These are phyloP conservation scores for Nemania abortiva DNA, from an alignment of 2,329 filamentous ascomycete species.

Conservation along the genomic window DNA sequence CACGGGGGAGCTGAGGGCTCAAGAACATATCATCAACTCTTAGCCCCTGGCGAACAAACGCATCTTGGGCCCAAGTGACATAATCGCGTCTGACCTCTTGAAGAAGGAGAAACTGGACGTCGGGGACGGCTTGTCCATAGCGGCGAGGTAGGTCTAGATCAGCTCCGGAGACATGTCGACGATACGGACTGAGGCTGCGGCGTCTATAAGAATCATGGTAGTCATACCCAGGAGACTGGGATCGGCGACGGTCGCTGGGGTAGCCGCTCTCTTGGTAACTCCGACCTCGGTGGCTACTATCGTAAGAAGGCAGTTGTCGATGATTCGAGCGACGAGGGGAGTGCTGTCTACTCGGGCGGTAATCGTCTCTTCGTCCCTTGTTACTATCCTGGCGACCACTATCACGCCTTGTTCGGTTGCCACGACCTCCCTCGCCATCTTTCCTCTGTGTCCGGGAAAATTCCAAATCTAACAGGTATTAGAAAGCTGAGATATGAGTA, in stretches of 20 bases:
- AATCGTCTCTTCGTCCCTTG: conserved; percentile 47
- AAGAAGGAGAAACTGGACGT: conserved; percentile 87
- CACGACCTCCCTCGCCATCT: conserved; percentile 75
- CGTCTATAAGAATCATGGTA: conserved; percentile 68
- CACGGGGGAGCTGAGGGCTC: conserved; percentile 79
- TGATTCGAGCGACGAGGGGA: conserved; percentile 50
- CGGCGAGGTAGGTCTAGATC: conserved; percentile 80
- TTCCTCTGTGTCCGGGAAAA: conserved; percentile 90
- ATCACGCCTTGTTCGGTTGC: conserved; percentile 60
- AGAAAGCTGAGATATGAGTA: conserved; percentile 13
- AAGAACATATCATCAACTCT: conserved; percentile 84
- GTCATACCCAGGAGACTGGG: conserved; percentile 71
- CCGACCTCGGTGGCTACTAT: conserved; percentile 52
- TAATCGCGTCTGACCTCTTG: conserved; percentile 84
- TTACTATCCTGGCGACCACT: conserved; percentile 55
- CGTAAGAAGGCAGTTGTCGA: conserved; percentile 53
- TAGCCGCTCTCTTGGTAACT: conserved; percentile 54
- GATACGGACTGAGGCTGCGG: conserved; percentile 76
- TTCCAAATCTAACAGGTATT: conserved; percentile 75
- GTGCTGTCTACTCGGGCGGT: conserved; percentile 44
- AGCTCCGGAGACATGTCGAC: conserved; percentile 61
- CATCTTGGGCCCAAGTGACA: conserved; percentile 82
- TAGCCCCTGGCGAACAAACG: conserved; percentile 78
- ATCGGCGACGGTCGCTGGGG: conserved; percentile 68
- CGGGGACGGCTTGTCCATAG: conserved; percentile 80